Percentiles rank a stretch among this genome's conserved stretches.
Evolutionary conservation across 169 alveolate species (phyloP).

Genomic region (Plasmodium falciparum): DNA sequence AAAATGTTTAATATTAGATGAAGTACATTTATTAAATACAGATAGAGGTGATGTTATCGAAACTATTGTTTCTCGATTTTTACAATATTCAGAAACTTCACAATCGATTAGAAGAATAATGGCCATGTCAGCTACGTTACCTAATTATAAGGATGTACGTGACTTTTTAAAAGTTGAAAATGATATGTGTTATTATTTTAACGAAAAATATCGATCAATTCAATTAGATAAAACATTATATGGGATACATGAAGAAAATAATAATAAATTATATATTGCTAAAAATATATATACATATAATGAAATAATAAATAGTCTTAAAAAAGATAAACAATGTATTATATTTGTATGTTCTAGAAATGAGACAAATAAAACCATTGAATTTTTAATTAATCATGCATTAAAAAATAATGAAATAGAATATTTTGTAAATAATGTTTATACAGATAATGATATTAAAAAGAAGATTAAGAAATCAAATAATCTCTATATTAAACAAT

Average conservation of each 20-base stretch:
- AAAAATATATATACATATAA: slow-evolving; percentile 87
- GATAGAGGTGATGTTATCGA: slow-evolving; percentile 99
- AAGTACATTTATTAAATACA: slow-evolving; percentile 99
- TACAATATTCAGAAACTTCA: slow-evolving; percentile 91
- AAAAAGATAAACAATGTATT: slow-evolving; percentile 83
- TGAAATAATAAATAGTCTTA: slow-evolving; percentile 79
- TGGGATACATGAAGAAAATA: slow-evolving; percentile 97
- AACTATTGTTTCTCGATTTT: slow-evolving; percentile 98
- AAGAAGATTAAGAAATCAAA: slow-evolving; percentile 60
- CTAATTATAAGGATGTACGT: slow-evolving; percentile 99
- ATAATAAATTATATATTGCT: slow-evolving; percentile 91
- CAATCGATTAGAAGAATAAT: slow-evolving; percentile 87
- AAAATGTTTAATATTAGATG: slow-evolving; percentile 98
- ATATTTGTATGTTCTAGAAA: slow-evolving; percentile 85
- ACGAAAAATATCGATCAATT: slow-evolving; percentile 96
- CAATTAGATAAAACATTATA: slow-evolving; percentile 96
- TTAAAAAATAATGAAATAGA: slow-evolving; percentile 41
- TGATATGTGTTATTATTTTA: slow-evolving; percentile 96
- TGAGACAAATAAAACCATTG: slow-evolving; percentile 98
- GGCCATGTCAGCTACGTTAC: slow-evolving; percentile 99
- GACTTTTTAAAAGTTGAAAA: slow-evolving; percentile 95
- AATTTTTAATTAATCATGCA: slow-evolving; percentile 79
- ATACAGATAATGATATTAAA: slow-evolving; percentile 68
- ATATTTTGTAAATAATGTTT: slow-evolving; percentile 35
- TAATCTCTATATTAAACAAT: slow-evolving; percentile 56